phyloP scores from a whole-genome alignment of 805 yeast genomes.

The Candida cerambycidarum region DNA sequence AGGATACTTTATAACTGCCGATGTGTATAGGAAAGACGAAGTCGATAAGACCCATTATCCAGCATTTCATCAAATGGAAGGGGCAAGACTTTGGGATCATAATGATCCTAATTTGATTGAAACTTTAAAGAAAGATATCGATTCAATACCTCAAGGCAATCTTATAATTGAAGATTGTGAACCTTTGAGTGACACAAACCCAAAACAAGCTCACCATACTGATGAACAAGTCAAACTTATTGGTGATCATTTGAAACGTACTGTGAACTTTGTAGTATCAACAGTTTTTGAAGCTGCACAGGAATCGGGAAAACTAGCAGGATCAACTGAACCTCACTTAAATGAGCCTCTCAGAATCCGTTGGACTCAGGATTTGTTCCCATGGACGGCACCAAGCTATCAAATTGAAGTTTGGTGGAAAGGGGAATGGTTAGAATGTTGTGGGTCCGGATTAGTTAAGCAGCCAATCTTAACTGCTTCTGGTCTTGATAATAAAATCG shows the following conservation, averaged over 20 bases:
- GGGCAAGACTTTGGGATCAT: slow-evolving; percentile 82
- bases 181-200: slow-evolving; percentile 49
- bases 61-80: slow-evolving; percentile 97
- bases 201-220: slow-evolving; percentile 77
- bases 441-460: slow-evolving; percentile 92
- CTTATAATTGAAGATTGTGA: slow-evolving; percentile 76
- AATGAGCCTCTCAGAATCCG: slow-evolving; percentile 79
- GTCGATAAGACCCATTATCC: slow-evolving; percentile 96
- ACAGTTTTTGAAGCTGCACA: slow-evolving; percentile 77
- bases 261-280: slow-evolving; percentile 79
- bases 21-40: slow-evolving; percentile 93
- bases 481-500: slow-evolving; percentile 65
- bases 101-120: slow-evolving; percentile 45
- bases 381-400: slow-evolving; percentile 99
- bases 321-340: slow-evolving; percentile 55
- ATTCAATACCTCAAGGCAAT: slow-evolving; percentile 61
- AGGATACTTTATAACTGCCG: slow-evolving; percentile 92
- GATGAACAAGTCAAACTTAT: slow-evolving; percentile 67
- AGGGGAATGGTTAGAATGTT: slow-evolving; percentile 95
- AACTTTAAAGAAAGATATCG: slow-evolving; percentile 50
- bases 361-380: slow-evolving; percentile 95
- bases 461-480: slow-evolving; percentile 75
- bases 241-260: slow-evolving; percentile 77
- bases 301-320: slow-evolving; percentile 58
- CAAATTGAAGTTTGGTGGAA: slow-evolving; percentile 99